Conservation (phyloP, 192 early-diverging fungal species). For the Chytriomyces confervae region DNA sequence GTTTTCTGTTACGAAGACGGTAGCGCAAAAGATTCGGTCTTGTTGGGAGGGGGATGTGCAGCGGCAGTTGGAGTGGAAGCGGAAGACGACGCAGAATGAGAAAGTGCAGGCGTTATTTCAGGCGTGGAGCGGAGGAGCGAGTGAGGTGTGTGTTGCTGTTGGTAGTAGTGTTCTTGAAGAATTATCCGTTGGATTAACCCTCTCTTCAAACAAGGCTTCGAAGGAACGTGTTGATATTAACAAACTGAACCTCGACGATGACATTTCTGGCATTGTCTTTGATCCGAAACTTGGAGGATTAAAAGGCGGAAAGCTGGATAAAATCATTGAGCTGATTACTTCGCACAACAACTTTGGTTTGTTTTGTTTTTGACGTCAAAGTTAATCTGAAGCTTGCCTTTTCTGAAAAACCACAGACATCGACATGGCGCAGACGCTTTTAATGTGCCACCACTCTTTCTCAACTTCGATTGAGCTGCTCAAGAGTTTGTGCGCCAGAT, state of each 20-base stretch:
- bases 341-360: constrained; percentile 45
- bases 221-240: constrained; percentile 9
- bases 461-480: constrained; percentile 57
- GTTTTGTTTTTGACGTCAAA: neutral
- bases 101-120: constrained; percentile 55
- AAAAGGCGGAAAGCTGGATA: constrained; percentile 49
- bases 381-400: constrained; percentile 7
- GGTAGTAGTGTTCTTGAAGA: neutral
- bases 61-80: constrained; percentile 48
- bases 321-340: constrained; percentile 55
- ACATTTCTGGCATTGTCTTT: constrained; percentile 44
- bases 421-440: constrained; percentile 45
- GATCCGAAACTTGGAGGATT: constrained; percentile 35
- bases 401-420: constrained; percentile 33
- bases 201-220: neutral
- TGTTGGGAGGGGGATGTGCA: constrained; percentile 42
- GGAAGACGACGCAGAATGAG: constrained; percentile 52
- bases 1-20: constrained; percentile 47
- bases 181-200: no score
- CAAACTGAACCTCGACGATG: constrained; percentile 40
- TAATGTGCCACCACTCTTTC: constrained; percentile 67
- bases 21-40: constrained; percentile 38
- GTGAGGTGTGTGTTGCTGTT: neutral
- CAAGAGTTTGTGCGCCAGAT: constrained; percentile 48
- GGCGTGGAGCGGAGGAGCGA: constrained; percentile 44